Evolutionary conservation across 2,329 filamentous ascomycete genomes (phyloP), one percentile per base, ranked within the genome.

Genomic region (Ambrosiella xylebori): DNA sequence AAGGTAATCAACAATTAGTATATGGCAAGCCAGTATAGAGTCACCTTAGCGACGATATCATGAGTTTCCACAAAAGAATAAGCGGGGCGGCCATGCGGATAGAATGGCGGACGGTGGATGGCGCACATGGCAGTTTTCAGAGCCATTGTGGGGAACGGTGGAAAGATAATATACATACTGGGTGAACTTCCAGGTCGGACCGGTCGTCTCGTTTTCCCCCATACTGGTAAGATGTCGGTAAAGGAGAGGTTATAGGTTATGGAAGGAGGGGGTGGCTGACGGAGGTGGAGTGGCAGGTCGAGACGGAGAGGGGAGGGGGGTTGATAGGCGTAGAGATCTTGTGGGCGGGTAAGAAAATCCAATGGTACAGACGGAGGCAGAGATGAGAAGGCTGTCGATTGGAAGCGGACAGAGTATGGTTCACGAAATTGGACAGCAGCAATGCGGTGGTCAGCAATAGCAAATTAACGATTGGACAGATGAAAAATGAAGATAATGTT

Each of bases 101-200:
- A 27, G 27, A 27, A 27, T 27, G 27, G 27, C 27, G 5, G 27
- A 27, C 3, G 27, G 27, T 12, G 39, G 11, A 41, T 41, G 39
- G 11, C 11, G 39, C 39, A 41, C 11, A n/a, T 41, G 39, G 27
- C 27, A 27, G 27, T 27, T 27, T 27, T 27, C 27, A 27, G 27
- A 27, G 27, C 27, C 27, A 27, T 27, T 27, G 4, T 27, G 27
- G 39, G 39, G 39, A 41, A 41, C 27, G 27, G 3, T 41, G 19
- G 17, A 19, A 36, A 38, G 37, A 50, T 19, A 47, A 36, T 53
- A 54, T 58, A 79, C 88, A 73, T 86, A 95, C 90, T 97, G 91
- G 73, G 91, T 97, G 76, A 97, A 97, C 80, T 97, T 97, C 91
- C 91, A 97, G 75, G 90, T 97, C 70, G 90, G 90, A 76, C 88